These are phyloP conservation scores for Piromyces finnis DNA, from an alignment of 192 early-diverging fungal genomes.

Conservation along the genomic window DNA sequence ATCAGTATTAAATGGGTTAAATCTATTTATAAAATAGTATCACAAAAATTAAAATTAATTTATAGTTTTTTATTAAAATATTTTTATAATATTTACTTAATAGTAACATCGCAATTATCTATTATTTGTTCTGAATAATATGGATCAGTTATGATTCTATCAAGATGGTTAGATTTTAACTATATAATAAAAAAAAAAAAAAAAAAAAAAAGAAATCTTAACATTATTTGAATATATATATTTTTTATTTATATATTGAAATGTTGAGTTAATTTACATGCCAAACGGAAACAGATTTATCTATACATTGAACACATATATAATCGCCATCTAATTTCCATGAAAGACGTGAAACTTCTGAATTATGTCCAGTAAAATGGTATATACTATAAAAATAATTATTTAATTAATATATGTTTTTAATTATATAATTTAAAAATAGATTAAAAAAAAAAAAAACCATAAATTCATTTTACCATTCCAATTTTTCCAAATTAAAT, in stretches of 20 bases:
- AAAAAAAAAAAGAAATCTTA: no score
- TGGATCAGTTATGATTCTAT: constrained; percentile 36
- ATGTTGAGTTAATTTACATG: constrained; percentile 24
- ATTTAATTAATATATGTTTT: no score
- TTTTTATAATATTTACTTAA: no score
- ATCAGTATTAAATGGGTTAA: constrained; percentile 9
- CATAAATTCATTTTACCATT: no score
- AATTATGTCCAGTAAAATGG: background rate
- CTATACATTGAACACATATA: constrained; percentile 36
- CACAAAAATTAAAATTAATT: no score
- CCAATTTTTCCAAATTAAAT: background rate
- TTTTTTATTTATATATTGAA: no score
- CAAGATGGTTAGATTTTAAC: constrained; percentile 59
- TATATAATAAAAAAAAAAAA: constrained; percentile 1
- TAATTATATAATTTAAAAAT: no score
- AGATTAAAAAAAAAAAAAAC: no score
- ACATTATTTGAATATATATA: no score
- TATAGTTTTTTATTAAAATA: no score
- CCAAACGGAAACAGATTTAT: constrained; percentile 54
- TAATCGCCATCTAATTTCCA: constrained; percentile 51
- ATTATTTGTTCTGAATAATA: constrained; percentile 30
- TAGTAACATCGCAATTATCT: constrained; percentile 22
- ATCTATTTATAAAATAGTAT: constrained; percentile 4
- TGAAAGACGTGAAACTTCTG: background rate
- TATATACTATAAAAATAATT: background rate